A percentile compares a stretch with the other conserved stretches of the same genome.
These are phyloP conservation scores for Ophidiomyces ophidiicola DNA, from an alignment of 2,329 filamentous ascomycete genomes.

Conservation along the genomic window DNA sequence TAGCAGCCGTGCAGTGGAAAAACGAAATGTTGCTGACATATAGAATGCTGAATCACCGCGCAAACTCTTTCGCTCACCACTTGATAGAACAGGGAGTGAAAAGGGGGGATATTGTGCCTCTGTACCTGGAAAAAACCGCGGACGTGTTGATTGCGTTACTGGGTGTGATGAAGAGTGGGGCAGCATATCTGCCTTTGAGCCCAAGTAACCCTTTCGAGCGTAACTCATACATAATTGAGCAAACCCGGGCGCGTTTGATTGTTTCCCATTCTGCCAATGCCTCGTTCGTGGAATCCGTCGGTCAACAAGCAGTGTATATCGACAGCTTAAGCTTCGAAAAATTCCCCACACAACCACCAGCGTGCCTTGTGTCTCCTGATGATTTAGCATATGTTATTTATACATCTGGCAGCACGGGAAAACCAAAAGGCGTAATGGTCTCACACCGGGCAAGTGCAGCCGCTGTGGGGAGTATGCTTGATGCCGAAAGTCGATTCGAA, in stretches of 20 bases:
- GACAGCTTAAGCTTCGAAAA: not conserved
- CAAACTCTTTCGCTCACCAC: conserved; percentile 11
- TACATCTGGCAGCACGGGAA: conserved; percentile 7
- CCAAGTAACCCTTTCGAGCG: conserved; percentile 12
- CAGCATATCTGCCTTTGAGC: conserved; percentile 13
- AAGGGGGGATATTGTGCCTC: conserved; percentile 10
- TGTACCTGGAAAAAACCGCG: conserved; percentile 15
- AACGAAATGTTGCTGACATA: conserved; percentile 6
- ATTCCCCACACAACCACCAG: not conserved
- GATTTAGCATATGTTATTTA: conserved; percentile 14
- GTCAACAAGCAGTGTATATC: not conserved
- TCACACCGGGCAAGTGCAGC: not conserved
- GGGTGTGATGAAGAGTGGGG: conserved; percentile 15
- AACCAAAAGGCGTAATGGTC: conserved; percentile 7
- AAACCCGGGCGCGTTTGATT: not conserved
- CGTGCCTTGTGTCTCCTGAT: not conserved
- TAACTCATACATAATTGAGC: conserved; percentile 4
- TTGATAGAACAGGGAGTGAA: conserved; percentile 10
- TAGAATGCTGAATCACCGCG: conserved; percentile 15
- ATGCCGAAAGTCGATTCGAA: not conserved
- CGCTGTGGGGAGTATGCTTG: not conserved
- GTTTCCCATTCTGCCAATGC: conserved; percentile 1
- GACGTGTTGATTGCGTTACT: conserved; percentile 13
- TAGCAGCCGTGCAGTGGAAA: not conserved
- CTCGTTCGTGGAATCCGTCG: too few relatives aligned